Base-by-base conservation (phyloP, 1,284 basidiomycete genomes). In the Inonotus obliquus region DNA sequence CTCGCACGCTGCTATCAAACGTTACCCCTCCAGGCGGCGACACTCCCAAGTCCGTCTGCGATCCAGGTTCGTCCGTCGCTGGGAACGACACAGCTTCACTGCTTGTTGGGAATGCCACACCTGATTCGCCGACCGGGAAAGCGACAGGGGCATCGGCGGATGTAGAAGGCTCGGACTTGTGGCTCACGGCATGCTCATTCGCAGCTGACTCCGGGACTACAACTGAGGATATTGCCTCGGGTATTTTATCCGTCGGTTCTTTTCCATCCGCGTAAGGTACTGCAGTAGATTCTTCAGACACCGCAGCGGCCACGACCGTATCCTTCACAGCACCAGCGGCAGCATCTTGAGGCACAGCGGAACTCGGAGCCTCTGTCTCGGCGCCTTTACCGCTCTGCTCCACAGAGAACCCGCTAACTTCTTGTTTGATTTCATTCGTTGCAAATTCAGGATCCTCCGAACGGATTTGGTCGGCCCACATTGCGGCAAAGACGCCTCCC, bases 391-490 rank as follows among this genome's bases (percentile, higher is more conserved):
- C 55, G 23, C 63, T 45, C 41, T 44, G 41, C 17, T 69, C 68
- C 37, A 61, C 57, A 74, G 71, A 39, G 72, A 82, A 80, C 48
- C 77, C 78, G 52, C 74, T 70, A 38, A 75, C 65, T 55, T 77
- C 78, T 65, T 79, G 77, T 71, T 79, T 73, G 69, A 39, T 35
- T 37, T 56, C 57, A 35, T 67, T 61, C 63, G 67, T 67, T 27
- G 73, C 63, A 64, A 74, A 66, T 7, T 67, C 65, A 19, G 68
- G 71, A 38, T 79, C 81, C 53, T 84, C 85, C 14, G 82, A 77
- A 37, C 82, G 83, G 37, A 88, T 77, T 69, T 92, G 88, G 69
- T 91, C 85, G 0, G 86, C 83, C 91, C 91, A 94, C 87, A 94
- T 87, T 1, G 84, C 78, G 11, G 90, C 87, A 69, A 93, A 94